phyloP scores from a whole-genome alignment of 352 stramenopile genomes.

The Phytophthora sp. region DNA sequence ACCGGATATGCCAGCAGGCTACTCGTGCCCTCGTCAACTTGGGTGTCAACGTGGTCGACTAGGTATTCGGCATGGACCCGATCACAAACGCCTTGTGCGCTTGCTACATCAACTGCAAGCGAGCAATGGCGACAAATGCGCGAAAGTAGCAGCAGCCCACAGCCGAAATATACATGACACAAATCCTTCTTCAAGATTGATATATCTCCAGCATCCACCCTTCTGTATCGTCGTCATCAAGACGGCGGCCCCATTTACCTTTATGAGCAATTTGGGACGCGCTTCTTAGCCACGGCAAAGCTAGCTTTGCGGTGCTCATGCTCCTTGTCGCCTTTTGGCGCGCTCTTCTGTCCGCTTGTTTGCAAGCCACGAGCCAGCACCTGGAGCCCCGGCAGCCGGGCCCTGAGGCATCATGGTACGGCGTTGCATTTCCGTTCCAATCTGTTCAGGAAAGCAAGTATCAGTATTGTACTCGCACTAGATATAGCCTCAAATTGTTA shows the following conservation, averaged over 20 bases:
- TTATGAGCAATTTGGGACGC: slow-evolving; percentile 7
- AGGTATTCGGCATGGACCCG: slow-evolving; percentile 2
- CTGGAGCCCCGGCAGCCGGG: slow-evolving; percentile 44
- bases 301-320: slow-evolving; percentile 22
- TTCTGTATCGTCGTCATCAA: slow-evolving; percentile 9
- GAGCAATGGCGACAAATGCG: background rate
- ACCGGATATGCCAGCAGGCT: slow-evolving; percentile 91
- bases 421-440: slow-evolving; percentile 88
- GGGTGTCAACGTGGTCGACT: slow-evolving; percentile 86
- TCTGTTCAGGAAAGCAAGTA: slow-evolving; percentile 42
- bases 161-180: slow-evolving; percentile 17
- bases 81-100: background rate
- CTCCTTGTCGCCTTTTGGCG: slow-evolving; percentile 78
- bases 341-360: slow-evolving; percentile 87
- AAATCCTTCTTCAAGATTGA: slow-evolving; percentile 25
- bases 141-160: slow-evolving; percentile 10
- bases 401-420: slow-evolving; percentile 88
- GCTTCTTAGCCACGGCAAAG: slow-evolving; percentile 3
- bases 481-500: too few species aligned
- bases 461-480: background rate
- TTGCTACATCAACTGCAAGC: background rate
- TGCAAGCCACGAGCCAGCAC: slow-evolving; percentile 76
- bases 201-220: slow-evolving; percentile 24
- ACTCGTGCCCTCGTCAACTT: slow-evolving; percentile 89
- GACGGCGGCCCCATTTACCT: background rate